Evolutionary conservation across 768 basidiomycete species (phyloP), one percentile per base, ranked within the genome.

Genomic region (Kwoniella dendrophila): DNA sequence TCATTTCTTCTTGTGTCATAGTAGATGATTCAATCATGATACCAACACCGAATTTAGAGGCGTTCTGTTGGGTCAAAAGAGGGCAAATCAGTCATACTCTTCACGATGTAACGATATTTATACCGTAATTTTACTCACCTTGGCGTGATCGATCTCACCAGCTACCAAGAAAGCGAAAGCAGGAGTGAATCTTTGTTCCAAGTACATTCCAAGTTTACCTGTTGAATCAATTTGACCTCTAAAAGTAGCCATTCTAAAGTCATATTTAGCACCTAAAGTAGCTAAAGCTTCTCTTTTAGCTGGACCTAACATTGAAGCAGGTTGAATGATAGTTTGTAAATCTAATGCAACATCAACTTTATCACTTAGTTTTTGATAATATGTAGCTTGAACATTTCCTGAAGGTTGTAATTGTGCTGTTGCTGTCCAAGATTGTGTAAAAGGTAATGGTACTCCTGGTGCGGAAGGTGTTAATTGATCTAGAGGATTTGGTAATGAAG

Each of bases 111-210:
- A 7, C 30, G 1, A 44, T 18, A 14, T 32, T 6, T 26, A 29
- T 22, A 26, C 26, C n/a, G 44, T 41, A 18, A 18, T 33, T 5
- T 10, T 60, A 68, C 81, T 65, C 71, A 91, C 93, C 87, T 94
- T 98, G 83, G 92, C 89, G 84, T 99, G 96, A 79, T 99, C 96
- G 69, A 99, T 92, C 83, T 99, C 96, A 10, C 96, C 96, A 18
- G 91, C 85, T 47, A 99, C 87, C 71, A 94, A 79, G 84, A 99
- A 96, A 14, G 92, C 87, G 75, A 99, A 97, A 8, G 90, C 86
- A 3, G 96, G 96, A 12, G 91, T 90, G 78, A 98, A 92, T 56
- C 93, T 86, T 81, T 98, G 95, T 80, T 99, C 96, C 22, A 98
- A 86, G 72, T 94, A 80, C 64, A 94, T 93, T 48, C 91, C 90